phyloP scores from a whole-genome alignment of 208 protist species.

The Trypanosoma platydactyli region DNA sequence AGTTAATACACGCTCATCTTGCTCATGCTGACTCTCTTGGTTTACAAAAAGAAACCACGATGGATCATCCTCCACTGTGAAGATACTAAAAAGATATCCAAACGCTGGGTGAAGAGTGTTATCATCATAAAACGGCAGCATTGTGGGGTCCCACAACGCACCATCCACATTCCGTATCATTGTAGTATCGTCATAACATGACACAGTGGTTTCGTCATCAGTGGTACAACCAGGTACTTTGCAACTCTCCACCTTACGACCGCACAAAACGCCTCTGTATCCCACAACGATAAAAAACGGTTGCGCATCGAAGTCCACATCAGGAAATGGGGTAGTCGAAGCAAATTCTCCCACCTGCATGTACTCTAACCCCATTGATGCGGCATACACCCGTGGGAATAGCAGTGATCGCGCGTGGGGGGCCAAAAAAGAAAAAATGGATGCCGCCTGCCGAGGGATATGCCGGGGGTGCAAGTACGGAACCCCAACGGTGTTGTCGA shows the following conservation, averaged over 20 bases:
- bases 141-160: background rate
- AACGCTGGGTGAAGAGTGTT: background rate
- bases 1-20: slow-evolving; percentile 2
- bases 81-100: slow-evolving; percentile 1
- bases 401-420: background rate
- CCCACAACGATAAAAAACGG: slow-evolving; percentile 15
- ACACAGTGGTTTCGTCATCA: background rate
- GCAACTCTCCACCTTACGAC: background rate
- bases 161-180: background rate
- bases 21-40: background rate
- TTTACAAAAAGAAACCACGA: slow-evolving; percentile 19
- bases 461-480: slow-evolving; percentile 4
- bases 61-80: slow-evolving; percentile 11
- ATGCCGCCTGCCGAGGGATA: background rate
- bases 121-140: slow-evolving; percentile 7
- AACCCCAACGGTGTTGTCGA: slow-evolving; percentile 7
- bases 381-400: slow-evolving; percentile 17
- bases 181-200: background rate
- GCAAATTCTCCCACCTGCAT: background rate
- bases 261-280: slow-evolving; percentile 18
- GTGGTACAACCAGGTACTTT: background rate
- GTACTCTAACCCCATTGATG: slow-evolving; percentile 5
- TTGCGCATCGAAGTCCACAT: background rate
- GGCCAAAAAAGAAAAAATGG: slow-evolving; percentile 10
- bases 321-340: background rate